Conservation (phyloP, 192 early-diverging fungal species). For the Coemansia sp. region DNA sequence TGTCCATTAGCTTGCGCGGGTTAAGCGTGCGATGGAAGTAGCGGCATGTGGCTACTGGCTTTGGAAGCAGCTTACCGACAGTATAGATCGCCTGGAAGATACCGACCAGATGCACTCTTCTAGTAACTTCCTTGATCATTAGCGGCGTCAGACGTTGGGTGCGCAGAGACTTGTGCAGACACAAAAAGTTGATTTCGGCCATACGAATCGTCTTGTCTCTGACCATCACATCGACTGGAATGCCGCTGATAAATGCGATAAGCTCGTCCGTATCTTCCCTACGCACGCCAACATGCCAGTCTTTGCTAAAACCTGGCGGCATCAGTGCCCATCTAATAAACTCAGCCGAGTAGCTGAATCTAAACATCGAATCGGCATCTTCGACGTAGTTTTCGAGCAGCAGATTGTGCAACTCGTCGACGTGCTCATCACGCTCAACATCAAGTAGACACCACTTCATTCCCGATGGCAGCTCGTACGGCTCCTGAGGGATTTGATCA, state of each 20-base stretch:
- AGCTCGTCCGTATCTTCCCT: conserved; percentile 66
- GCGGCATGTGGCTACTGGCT: conserved; percentile 74
- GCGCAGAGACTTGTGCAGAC: conserved; percentile 93
- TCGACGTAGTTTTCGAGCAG: conserved; percentile 96
- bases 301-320: conserved; percentile 85
- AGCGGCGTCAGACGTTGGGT: conserved; percentile 93
- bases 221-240: conserved; percentile 79
- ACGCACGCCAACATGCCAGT: conserved; percentile 94
- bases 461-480: conserved; percentile 81
- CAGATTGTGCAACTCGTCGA: conserved; percentile 87
- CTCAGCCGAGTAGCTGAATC: conserved; percentile 92
- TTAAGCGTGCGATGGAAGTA: conserved; percentile 96
- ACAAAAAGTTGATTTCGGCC: conserved; percentile 98
- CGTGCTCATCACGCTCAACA: conserved; percentile 65
- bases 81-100: conserved; percentile 99
- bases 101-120: conserved; percentile 83
- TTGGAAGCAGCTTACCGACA: conserved; percentile 87
- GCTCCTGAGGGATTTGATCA: conserved; percentile 77
- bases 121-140: conserved; percentile 96
- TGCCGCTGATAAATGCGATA: conserved; percentile 94
- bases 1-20: conserved; percentile 92
- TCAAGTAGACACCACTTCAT: conserved; percentile 90
- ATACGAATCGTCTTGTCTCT: conserved; percentile 62
- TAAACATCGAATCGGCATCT: conserved; percentile 92
- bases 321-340: conserved; percentile 95